These are phyloP conservation scores for Geotrichum klebahnii DNA, from an alignment of 1,139 yeast species.

Conservation along the genomic window DNA sequence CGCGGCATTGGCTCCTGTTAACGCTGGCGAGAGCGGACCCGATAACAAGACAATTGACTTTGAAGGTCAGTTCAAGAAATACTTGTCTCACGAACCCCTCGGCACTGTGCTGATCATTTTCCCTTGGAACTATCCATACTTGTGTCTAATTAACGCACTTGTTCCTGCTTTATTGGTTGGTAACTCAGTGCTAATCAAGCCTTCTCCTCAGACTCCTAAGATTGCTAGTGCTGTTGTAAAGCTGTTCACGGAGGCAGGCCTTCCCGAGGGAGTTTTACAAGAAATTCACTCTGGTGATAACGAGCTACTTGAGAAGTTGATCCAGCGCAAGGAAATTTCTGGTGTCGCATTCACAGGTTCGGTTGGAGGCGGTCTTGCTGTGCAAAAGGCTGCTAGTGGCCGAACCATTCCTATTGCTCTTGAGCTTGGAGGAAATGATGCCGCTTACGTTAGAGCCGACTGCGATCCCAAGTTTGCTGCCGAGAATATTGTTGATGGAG, in stretches of 20 bases:
- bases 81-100: slow-evolving; percentile 58
- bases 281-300: slow-evolving; percentile 56
- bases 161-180: slow-evolving; percentile 84
- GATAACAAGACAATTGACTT: slow-evolving; percentile 18
- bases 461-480: slow-evolving; percentile 52
- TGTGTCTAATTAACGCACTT: slow-evolving; percentile 76
- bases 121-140: slow-evolving; percentile 85
- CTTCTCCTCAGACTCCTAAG: slow-evolving; percentile 79
- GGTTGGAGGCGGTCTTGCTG: slow-evolving; percentile 72
- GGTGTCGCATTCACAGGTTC: slow-evolving; percentile 88
- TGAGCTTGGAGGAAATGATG: slow-evolving; percentile 90
- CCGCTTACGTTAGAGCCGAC: slow-evolving; percentile 71
- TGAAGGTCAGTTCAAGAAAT: slow-evolving; percentile 38
- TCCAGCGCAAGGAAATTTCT: slow-evolving; percentile 49
- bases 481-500: slow-evolving; percentile 80
- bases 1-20: slow-evolving; percentile 37
- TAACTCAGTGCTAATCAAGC: slow-evolving; percentile 73
- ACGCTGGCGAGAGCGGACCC: slow-evolving; percentile 29
- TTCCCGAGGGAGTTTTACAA: slow-evolving; percentile 78
- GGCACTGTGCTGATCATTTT: slow-evolving; percentile 82
- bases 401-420: slow-evolving; percentile 72
- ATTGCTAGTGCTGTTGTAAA: slow-evolving; percentile 65
- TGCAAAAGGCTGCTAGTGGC: slow-evolving; percentile 68
- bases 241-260: slow-evolving; percentile 64
- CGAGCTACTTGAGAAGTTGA: slow-evolving; percentile 62